Conservation (phyloP, 2,329 filamentous ascomycete genomes). For the Zalaria obscura region DNA sequence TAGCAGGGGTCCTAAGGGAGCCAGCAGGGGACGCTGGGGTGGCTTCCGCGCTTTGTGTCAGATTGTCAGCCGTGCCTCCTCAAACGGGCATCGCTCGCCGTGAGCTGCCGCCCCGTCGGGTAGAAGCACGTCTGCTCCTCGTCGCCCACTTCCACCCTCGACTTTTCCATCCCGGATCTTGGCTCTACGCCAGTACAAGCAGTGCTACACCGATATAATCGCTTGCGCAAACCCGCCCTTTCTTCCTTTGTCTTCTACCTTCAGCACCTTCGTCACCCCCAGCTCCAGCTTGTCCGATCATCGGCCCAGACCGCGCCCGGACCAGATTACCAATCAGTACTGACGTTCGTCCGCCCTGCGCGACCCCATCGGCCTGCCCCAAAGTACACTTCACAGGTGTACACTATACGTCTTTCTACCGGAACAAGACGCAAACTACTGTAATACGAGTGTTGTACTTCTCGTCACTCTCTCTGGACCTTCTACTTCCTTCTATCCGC, state of each 20-base stretch:
- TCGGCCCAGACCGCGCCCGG: too few species aligned
- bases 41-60: neutral
- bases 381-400: neutral
- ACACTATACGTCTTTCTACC: neutral
- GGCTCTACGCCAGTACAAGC: neutral
- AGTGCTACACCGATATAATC: too few species aligned
- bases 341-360: neutral
- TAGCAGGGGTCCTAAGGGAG: neutral
- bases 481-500: neutral
- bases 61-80: neutral
- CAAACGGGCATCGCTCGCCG: neutral
- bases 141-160: neutral
- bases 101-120: neutral
- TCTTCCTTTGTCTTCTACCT: neutral
- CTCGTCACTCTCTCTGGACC: neutral
- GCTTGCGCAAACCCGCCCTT: neutral
- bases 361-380: neutral
- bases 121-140: neutral
- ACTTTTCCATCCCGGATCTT: neutral
- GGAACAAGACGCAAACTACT: neutral
- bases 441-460: neutral
- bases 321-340: neutral
- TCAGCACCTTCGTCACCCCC: neutral
- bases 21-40: neutral
- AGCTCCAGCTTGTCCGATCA: neutral